Base-by-base conservation (phyloP, 2,329 filamentous ascomycete species). In the Epichloe sibirici region DNA sequence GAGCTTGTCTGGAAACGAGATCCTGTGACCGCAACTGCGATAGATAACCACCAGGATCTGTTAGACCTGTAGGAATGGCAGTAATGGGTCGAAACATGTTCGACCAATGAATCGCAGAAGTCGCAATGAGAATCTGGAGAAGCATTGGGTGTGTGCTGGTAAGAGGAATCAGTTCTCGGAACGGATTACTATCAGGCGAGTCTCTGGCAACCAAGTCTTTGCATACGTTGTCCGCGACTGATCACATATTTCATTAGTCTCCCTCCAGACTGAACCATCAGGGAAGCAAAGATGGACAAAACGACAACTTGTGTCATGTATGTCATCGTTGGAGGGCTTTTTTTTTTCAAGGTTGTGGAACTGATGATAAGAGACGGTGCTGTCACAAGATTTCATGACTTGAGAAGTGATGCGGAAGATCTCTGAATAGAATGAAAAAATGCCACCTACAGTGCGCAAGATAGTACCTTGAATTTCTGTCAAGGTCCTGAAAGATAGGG, bases 401-500 rank as follows among this genome's bases (percentile, higher is more conserved):
- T 12, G 42, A 13, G 8, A 44, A 44, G 21, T 4, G 23, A 12
- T 15, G 42, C 17, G 11, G 13, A 21, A 11, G 42, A 25, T 12
- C 9, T 44, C 9, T 44, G 42, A 11, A 35, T 44, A 17, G 12
- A 42, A 25, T 8, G n/a, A n/a, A 34, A 9, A 40, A 17, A 13
- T 15, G 25, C 17, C 3, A 67, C 73, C 62, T 62, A 78, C 76
- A 79, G 53, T 79, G 74, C 39, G 70, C 66, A 43, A 78, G 64
- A 60, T 79, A 78, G 56, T 69, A 67, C 54, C 74, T 65, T 31
- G 72, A 71, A 44, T 66, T 66, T 21, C 57, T 63, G 56, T 73
- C 71, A 44, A 82, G 69, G 57, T 78, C 74, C 57, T 79, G 74
- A 53, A 81, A 70, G 45, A 81, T 58, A 12, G 79, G 79, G 60